Conservation (phyloP, 495 filamentous ascomycete species). For the Amorphotheca resinae region DNA sequence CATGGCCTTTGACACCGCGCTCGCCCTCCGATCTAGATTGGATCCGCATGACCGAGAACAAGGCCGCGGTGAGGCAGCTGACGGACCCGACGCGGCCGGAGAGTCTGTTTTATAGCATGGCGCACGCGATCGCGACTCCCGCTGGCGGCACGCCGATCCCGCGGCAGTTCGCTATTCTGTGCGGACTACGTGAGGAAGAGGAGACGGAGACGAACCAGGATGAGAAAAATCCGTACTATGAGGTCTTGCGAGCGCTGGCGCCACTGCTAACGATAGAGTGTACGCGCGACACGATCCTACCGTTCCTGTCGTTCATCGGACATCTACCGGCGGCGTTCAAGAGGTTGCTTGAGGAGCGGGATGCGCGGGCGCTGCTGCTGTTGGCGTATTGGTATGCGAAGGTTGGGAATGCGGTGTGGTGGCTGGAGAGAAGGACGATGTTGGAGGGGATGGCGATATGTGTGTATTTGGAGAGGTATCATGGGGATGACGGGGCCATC, state of each 20-base stretch:
- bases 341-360: constrained; percentile 22
- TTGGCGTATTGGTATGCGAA: constrained; percentile 31
- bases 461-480: constrained; percentile 21
- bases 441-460: constrained; percentile 29
- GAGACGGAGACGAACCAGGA: neutral
- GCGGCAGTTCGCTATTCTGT: neutral
- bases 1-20: constrained; percentile 29
- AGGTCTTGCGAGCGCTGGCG: neutral
- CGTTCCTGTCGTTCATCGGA: constrained; percentile 26
- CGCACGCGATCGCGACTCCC: constrained; percentile 15
- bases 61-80: constrained; percentile 24
- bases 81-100: constrained; percentile 26
- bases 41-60: constrained; percentile 27
- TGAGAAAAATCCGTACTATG: constrained; percentile 4
- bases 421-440: constrained; percentile 24
- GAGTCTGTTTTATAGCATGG: constrained; percentile 22
- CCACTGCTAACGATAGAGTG: constrained; percentile 20
- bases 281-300: constrained; percentile 21
- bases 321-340: constrained; percentile 23
- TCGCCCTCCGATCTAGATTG: constrained; percentile 25
- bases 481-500: neutral
- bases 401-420: constrained; percentile 27
- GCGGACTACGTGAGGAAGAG: neutral
- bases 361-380: constrained; percentile 28
- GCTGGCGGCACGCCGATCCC: neutral